A percentile compares a stretch with the other conserved stretches of the same genome.
Evolutionary conservation across 192 early-diverging fungal genomes (phyloP).

Genomic region (Chytriomyces sp.): DNA sequence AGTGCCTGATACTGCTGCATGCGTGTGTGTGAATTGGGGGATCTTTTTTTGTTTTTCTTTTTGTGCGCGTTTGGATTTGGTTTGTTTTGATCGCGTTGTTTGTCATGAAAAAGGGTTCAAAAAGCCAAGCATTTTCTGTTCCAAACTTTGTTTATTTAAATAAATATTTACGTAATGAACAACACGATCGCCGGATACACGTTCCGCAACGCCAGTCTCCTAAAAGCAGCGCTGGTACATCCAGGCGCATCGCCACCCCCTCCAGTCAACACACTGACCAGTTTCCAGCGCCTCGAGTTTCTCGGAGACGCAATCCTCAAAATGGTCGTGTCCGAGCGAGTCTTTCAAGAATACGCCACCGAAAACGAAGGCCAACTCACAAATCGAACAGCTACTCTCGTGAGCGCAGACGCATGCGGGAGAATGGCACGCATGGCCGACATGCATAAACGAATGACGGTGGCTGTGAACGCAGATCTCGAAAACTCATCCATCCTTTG

Average conservation of each 20-base stretch:
- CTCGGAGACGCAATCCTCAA: conserved; percentile 88
- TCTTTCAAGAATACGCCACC: conserved; percentile 73
- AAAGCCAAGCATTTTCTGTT: no score
- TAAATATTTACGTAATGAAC: conserved; percentile 12
- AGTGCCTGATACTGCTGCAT: no score
- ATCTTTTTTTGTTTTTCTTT: no score
- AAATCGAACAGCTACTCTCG: not conserved
- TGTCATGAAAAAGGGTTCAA: no score
- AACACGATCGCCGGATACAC: conserved; percentile 34
- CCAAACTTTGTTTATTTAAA: no score
- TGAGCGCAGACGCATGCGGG: not conserved
- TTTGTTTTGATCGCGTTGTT: no score
- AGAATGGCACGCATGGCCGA: not conserved
- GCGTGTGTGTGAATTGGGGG: no score
- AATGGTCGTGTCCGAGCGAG: conserved; percentile 74
- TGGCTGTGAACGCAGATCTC: not conserved
- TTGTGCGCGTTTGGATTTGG: no score
- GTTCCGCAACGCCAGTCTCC: conserved; percentile 68
- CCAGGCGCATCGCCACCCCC: not conserved
- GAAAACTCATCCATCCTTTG: not conserved
- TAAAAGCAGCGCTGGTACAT: conserved; percentile 80
- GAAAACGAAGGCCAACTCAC: conserved; percentile 10
- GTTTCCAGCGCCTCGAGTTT: conserved; percentile 92
- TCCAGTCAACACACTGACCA: conserved; percentile 25
- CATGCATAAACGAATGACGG: not conserved